These are phyloP conservation scores for Fragosphaeria purpurea DNA, from an alignment of 2,329 filamentous ascomycete species.

Conservation along the genomic window DNA sequence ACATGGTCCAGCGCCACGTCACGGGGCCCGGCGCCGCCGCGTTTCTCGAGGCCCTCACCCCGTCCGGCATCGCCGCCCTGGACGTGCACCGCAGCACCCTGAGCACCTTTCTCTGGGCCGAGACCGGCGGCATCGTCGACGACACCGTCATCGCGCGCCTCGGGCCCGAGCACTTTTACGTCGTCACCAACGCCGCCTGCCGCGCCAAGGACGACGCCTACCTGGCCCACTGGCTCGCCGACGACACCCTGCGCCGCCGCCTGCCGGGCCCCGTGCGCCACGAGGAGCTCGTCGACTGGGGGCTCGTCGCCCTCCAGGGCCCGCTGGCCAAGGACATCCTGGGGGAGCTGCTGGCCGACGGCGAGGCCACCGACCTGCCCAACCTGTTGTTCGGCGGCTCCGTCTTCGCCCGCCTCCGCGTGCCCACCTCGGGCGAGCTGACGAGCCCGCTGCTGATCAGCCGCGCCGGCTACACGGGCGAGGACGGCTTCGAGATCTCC, in stretches of 20 bases:
- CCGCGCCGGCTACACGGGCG: slow-evolving; percentile 89
- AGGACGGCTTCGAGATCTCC: slow-evolving; percentile 96
- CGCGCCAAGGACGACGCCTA: slow-evolving; percentile 80
- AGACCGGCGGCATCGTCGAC: slow-evolving; percentile 84
- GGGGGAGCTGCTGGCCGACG: slow-evolving; percentile 46
- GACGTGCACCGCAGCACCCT: slow-evolving; percentile 63
- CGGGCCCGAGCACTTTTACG: slow-evolving; percentile 67
- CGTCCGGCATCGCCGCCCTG: slow-evolving; percentile 58
- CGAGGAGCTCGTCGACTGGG: slow-evolving; percentile 56
- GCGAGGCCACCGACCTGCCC: slow-evolving; percentile 44
- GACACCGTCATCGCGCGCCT: slow-evolving; percentile 84
- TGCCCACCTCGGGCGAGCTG: slow-evolving; percentile 29
- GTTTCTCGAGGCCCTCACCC: slow-evolving; percentile 79
- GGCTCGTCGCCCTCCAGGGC: slow-evolving; percentile 82
- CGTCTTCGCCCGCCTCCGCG: slow-evolving; percentile 53
- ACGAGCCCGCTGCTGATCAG: slow-evolving; percentile 59
- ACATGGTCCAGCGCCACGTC: slow-evolving; percentile 91
- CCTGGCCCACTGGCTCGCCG: slow-evolving; percentile 58
- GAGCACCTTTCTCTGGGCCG: slow-evolving; percentile 70
- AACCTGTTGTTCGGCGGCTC: slow-evolving; percentile 75
- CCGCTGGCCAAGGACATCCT: slow-evolving; percentile 66
- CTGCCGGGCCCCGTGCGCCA: slow-evolving; percentile 17
- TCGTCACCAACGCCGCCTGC: slow-evolving; percentile 92
- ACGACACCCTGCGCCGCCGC: slow-evolving; percentile 26
- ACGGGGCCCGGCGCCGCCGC: slow-evolving; percentile 67